Evolutionary conservation across 495 filamentous ascomycete species (phyloP).

Genomic region (Penicillium egyptiacum): DNA sequence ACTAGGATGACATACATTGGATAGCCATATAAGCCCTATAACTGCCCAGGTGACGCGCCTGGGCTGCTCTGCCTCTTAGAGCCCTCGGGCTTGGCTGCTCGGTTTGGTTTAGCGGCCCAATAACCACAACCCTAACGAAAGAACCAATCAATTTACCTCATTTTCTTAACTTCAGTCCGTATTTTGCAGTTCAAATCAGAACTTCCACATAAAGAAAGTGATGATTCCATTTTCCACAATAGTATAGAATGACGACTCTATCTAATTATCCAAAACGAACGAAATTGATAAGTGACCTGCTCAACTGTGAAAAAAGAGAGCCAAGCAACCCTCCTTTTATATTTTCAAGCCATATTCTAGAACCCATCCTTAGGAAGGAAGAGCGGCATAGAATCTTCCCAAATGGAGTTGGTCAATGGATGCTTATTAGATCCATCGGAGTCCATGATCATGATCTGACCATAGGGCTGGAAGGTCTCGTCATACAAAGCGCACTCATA

Average conservation of each 20-base stretch:
- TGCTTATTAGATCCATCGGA: slow-evolving; percentile 33
- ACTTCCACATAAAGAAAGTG: not conserved
- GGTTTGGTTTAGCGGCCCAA: not conserved
- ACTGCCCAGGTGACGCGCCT: not conserved
- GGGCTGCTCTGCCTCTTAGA: not conserved
- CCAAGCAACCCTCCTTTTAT: not conserved
- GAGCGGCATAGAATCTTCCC: slow-evolving; percentile 40
- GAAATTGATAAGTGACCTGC: not conserved
- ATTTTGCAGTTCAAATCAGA: not conserved
- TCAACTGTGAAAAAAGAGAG: not conserved
- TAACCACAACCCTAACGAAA: not conserved
- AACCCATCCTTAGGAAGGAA: slow-evolving; percentile 23
- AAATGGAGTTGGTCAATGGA: slow-evolving; percentile 32
- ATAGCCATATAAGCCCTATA: not conserved
- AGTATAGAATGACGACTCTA: not conserved
- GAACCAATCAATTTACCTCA: not conserved
- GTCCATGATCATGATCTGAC: slow-evolving; percentile 38
- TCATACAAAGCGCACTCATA: slow-evolving; percentile 36
- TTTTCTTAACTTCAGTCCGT: not conserved
- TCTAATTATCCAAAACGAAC: not conserved
- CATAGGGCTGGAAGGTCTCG: slow-evolving; percentile 38
- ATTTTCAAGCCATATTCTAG: not conserved
- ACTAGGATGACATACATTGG: not conserved
- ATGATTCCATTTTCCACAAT: not conserved
- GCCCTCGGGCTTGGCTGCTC: not conserved